Base-by-base conservation (phyloP, 225 moss, liverwort and hornwort genomes). In the Ulota crispa region DNA sequence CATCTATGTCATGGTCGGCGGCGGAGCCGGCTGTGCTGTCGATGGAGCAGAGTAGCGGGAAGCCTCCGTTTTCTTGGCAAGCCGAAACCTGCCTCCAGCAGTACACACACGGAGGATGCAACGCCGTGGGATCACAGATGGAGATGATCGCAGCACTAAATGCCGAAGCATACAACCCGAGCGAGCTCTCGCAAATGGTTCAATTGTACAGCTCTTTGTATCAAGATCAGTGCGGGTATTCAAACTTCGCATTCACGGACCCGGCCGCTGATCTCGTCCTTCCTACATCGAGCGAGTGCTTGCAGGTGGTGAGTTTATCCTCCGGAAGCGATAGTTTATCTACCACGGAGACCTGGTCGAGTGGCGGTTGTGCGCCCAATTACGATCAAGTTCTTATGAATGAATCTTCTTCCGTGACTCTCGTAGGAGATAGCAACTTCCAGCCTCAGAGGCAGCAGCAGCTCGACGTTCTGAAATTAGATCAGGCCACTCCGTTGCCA, bases 241-340 rank as follows among this genome's bases (percentile, higher is more conserved):
- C 92, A 9, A 85, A 90, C 75, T 79, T 90, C 3, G 79, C 89
- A 21, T 86, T 89, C 57, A 78, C 86, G 60, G 91, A 92, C 31
- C 78, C 85, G 4, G 52, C 72, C 21, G 62, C 52, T 80, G 85
- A 87, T 28, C 66, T 90, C 73, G 85, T 78, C 7, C 75, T 91
- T 24, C 84, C 93, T 2, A 83, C 89, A 41, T 75, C 90, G 5
- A 88, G 90, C 66, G 96, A 95, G 34, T 87, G 93, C 87, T 50
- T 87, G 86, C 95, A 95, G 82, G 93, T 93, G 36, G 90, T 90
- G 12, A 93, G 89, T 77, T 52, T 80, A 19, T 95, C 93, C 31
- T 93, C 93, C 9, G 92, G 92, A 34, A 95, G 95, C 80, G 89
- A 89, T 18, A 91, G 87, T 56, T 24, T 91, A 27, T 83, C 91